A percentile compares a stretch with the other conserved stretches of the same genome.
Evolutionary conservation across 1,139 yeast species (phyloP).

Genomic region (Yamadazyma sp.): DNA sequence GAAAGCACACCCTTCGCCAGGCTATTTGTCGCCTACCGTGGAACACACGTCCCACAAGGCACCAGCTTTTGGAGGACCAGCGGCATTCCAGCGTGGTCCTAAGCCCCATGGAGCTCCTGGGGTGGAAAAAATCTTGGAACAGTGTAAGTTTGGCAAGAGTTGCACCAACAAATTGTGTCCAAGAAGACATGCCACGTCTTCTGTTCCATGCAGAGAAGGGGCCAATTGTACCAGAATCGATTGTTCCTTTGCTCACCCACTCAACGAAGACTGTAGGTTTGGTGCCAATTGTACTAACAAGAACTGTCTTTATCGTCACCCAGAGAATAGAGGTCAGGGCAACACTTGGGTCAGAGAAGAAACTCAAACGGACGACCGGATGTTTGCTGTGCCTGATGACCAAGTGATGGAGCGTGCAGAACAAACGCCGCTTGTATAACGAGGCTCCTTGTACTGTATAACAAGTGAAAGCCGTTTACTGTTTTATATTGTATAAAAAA

Average conservation of each 20-base stretch:
- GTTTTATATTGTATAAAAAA: slow-evolving; percentile 16
- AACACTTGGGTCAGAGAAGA: slow-evolving; percentile 13
- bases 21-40: slow-evolving; percentile 35
- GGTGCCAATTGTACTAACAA: slow-evolving; percentile 71
- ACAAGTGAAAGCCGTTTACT: too few relatives aligned
- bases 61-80: slow-evolving; percentile 3
- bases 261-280: slow-evolving; percentile 76
- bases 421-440: slow-evolving; percentile 25
- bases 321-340: slow-evolving; percentile 57
- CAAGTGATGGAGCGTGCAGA: slow-evolving; percentile 73
- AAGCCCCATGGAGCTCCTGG: slow-evolving; percentile 8
- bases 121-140: slow-evolving; percentile 57
- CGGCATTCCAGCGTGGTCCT: background rate
- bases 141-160: slow-evolving; percentile 73
- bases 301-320: slow-evolving; percentile 74
- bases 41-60: slow-evolving; percentile 10
- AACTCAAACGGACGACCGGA: slow-evolving; percentile 49
- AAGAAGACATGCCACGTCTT: slow-evolving; percentile 77
- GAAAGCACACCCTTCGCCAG: slow-evolving; percentile 81
- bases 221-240: slow-evolving; percentile 73
- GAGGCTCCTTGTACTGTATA: slow-evolving; percentile 10
- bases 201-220: slow-evolving; percentile 79
- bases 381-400: slow-evolving; percentile 78
- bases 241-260: slow-evolving; percentile 81
- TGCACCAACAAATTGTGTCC: slow-evolving; percentile 81